phyloP scores from a whole-genome alignment of 768 basidiomycete genomes.

The Kwoniella mangroviensis region DNA sequence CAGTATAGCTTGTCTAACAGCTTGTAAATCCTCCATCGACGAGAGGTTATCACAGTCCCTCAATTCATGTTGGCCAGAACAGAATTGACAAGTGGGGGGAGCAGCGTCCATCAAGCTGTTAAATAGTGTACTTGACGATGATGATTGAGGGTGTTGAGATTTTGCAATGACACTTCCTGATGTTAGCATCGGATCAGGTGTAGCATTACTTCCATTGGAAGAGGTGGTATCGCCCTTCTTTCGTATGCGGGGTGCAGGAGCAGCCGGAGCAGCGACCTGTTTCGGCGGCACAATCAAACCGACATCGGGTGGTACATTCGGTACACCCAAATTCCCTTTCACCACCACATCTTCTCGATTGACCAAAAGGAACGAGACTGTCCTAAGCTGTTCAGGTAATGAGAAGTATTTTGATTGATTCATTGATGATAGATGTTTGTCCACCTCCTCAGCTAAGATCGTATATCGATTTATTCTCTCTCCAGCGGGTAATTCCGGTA shows the following conservation, averaged over 20 bases:
- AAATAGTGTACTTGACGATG: not conserved
- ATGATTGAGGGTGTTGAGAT: not conserved
- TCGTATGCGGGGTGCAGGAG: not conserved
- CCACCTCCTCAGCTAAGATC: conserved; percentile 26
- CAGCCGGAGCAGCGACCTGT: not conserved
- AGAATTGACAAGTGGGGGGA: conserved; percentile 19
- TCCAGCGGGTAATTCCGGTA: conserved; percentile 32
- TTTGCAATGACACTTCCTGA: not conserved
- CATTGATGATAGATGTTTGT: conserved; percentile 12
- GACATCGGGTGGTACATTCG: not conserved
- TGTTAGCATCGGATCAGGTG: not conserved
- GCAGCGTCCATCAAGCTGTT: conserved; percentile 5
- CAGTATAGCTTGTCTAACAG: conserved; percentile 14
- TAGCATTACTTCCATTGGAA: not conserved
- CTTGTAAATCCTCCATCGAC: conserved; percentile 9
- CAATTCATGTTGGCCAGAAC: conserved; percentile 6
- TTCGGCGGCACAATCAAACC: not conserved
- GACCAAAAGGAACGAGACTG: not conserved
- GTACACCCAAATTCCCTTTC: not conserved
- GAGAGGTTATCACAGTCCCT: conserved; percentile 12
- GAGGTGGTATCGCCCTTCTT: not conserved
- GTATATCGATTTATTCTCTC: conserved; percentile 23
- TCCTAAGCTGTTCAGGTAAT: not conserved
- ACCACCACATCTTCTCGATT: not conserved
- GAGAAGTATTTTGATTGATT: conserved; percentile 26